Conservation (phyloP, 208 protist species). For the Acanthamoeba royreba region DNA sequence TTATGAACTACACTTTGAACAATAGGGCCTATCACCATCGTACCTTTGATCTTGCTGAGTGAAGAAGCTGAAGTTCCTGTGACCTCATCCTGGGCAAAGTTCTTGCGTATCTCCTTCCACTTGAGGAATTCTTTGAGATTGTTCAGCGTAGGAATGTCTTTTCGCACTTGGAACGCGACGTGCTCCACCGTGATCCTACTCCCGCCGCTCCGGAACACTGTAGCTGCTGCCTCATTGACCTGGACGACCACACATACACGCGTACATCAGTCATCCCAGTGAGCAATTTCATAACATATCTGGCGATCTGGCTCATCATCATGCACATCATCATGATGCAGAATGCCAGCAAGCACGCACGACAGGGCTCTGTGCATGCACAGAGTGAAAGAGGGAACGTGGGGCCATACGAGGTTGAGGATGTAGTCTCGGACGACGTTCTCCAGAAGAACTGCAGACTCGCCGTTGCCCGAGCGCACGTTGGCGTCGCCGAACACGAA, state of each 20-base stretch:
- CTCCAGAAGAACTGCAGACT: neutral
- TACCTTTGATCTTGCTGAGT: neutral
- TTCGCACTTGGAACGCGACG: constrained; percentile 13
- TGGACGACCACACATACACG: neutral
- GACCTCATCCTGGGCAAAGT: neutral
- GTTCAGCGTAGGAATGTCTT: neutral
- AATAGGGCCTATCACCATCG: no score
- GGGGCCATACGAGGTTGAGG: neutral
- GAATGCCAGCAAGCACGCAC: neutral
- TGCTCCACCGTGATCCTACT: neutral
- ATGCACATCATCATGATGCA: neutral
- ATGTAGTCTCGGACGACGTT: constrained; percentile 20
- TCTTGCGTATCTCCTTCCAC: constrained; percentile 46
- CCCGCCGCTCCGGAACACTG: neutral
- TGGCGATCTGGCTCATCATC: neutral
- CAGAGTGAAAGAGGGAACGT: neutral
- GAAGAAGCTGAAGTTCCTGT: neutral
- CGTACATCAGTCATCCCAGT: neutral
- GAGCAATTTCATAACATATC: neutral
- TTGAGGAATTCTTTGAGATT: constrained; percentile 37
- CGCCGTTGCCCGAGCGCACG: neutral
- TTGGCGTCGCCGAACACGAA: constrained; percentile 9
- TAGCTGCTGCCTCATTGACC: neutral
- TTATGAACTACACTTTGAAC: neutral
- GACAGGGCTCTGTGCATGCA: neutral